Evolutionary conservation across 306 rosid genomes (phyloP).

Genomic region (Prunus salicina): DNA sequence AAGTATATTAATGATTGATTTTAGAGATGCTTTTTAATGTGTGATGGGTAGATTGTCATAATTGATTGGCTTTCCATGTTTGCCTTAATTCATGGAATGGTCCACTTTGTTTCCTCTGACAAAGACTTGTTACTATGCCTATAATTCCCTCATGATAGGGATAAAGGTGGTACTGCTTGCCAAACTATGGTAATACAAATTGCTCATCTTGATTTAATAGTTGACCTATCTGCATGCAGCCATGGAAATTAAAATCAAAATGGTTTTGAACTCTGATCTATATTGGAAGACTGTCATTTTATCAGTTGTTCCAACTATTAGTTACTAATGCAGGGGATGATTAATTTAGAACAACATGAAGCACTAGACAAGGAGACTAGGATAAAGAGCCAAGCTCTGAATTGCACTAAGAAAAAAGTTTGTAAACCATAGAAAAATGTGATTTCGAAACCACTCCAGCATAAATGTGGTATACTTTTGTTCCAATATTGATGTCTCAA

Average conservation of each 20-base stretch:
- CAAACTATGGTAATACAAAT: neutral
- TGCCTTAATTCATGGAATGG: neutral
- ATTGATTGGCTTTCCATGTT: neutral
- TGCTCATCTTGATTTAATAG: neutral
- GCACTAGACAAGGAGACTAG: neutral
- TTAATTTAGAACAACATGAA: neutral
- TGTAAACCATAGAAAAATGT: neutral
- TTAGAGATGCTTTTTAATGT: neutral
- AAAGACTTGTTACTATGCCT: neutral
- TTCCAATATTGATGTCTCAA: neutral
- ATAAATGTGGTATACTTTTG: neutral
- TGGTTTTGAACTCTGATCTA: neutral
- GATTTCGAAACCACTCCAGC: neutral
- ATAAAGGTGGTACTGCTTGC: too few species aligned
- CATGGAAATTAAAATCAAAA: neutral
- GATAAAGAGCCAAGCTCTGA: neutral
- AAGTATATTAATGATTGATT: slow-evolving; percentile 1
- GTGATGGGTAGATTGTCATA: neutral
- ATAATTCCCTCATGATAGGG: neutral
- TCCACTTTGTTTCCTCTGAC: neutral
- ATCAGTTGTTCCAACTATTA: neutral
- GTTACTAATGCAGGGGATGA: neutral
- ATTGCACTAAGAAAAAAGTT: neutral
- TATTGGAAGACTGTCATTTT: neutral
- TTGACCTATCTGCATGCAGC: neutral